Conservation (phyloP, 1,139 yeast species). For the Pneumocystis sp. region DNA sequence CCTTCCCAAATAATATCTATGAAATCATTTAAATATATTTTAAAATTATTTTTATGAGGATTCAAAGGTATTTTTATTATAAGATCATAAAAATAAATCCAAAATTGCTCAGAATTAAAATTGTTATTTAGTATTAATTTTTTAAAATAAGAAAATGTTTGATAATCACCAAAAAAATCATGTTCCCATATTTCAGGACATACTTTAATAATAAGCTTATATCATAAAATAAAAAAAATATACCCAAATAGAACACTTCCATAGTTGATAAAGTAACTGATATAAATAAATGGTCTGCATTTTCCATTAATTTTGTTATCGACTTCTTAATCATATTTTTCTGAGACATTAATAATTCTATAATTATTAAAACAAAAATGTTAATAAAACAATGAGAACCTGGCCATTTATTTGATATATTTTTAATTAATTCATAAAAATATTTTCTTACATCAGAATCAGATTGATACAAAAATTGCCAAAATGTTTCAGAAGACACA, state of each 20-base stretch:
- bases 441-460: neutral
- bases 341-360: neutral
- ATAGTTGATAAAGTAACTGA: neutral
- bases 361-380: neutral
- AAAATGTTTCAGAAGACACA: neutral
- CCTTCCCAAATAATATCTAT: neutral
- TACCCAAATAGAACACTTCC: neutral
- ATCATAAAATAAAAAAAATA: neutral
- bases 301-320: neutral
- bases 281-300: neutral
- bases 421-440: neutral
- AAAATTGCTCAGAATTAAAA: neutral
- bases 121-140: neutral
- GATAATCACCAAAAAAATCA: neutral
- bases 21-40: neutral
- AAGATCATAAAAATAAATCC: neutral
- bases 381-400: neutral
- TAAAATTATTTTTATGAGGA: neutral
- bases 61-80: neutral
- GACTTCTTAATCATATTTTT: neutral
- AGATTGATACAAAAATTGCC: conserved; percentile 2
- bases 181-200: neutral
- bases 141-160: neutral
- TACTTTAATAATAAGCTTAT: neutral
- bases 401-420: neutral